Conservation (phyloP, 306 rosid species). For the Elaeagnus macrophylla region DNA sequence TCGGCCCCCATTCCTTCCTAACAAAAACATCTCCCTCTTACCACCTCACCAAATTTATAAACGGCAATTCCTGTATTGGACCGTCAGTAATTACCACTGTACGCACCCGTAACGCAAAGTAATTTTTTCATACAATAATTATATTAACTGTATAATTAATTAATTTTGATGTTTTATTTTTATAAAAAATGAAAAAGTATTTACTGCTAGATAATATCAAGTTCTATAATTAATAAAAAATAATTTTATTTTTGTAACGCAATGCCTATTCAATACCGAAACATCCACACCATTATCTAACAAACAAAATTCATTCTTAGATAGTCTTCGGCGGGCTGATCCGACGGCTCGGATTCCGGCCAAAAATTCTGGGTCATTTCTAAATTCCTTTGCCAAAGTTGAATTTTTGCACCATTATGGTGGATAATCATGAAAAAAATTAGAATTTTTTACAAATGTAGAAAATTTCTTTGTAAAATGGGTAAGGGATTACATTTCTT, state of each 20-base stretch:
- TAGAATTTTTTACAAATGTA: too few relatives aligned
- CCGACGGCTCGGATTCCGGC: slow-evolving; percentile 31
- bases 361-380: slow-evolving; percentile 18
- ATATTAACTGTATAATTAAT: too few relatives aligned
- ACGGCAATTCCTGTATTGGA: slow-evolving; percentile 46
- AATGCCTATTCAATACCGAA: too few relatives aligned
- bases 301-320: slow-evolving; percentile 39
- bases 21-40: slow-evolving; percentile 47
- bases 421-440: too few relatives aligned
- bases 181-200: too few relatives aligned
- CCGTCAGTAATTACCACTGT: slow-evolving; percentile 43
- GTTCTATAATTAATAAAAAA: too few relatives aligned
- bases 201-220: too few relatives aligned
- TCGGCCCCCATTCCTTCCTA: slow-evolving; percentile 14
- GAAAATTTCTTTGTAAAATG: too few relatives aligned
- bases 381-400: slow-evolving; percentile 15
- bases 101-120: slow-evolving; percentile 55
- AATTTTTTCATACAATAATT: too few relatives aligned
- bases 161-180: too few relatives aligned
- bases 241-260: too few relatives aligned
- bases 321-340: slow-evolving; percentile 8
- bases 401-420: slow-evolving; percentile 13
- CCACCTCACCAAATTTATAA: slow-evolving; percentile 68
- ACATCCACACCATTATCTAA: slow-evolving; percentile 30
- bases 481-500: too few relatives aligned